Base-by-base conservation (phyloP, 371 early-diverging fungal species). In the Blastocladiella emersonii region DNA sequence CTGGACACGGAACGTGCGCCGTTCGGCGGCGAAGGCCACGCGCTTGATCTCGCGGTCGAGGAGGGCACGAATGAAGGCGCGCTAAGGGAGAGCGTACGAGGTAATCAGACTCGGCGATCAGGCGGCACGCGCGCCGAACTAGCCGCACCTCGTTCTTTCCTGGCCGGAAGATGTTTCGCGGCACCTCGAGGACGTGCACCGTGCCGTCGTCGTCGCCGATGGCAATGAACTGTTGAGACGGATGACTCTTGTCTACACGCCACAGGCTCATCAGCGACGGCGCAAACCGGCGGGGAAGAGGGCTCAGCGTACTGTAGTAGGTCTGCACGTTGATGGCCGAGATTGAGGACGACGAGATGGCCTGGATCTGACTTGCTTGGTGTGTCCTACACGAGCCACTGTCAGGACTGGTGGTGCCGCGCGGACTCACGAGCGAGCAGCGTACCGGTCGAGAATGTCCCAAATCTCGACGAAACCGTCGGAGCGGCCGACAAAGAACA, bases 171-270 rank as follows among this genome's bases (percentile, higher is more conserved):
- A 81, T 57, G 51, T 74, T 74, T 23, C 74, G 53, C 27, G 82
- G 80, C 1, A 78, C 74, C 63, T 81, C 80, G n/a, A 81, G 65
- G 56, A 81, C 75, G 55, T 80, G 82, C n/a, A 81, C 63, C 12
- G 82, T 80, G 21, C 80, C 82, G 56, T 71, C 78, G 61, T 82
- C 81, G 62, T 80, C 82, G 0, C 78, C 89, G 27, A 92, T 84
- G 3, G 79, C 79, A 0, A 90, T 84, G 66, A 89, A 88, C 39
- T 77, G 77, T 68, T 70, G 86, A 2, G 86, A 81, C 57, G 89
- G 70, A 51, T 90, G 88, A 77, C 41, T n/a, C 21, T 59, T 59
- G 59, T 8, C 57, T 57, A 23, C 19, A 32, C 1, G n/a, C 25
- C 1, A 23, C 8, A 27, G 19, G 25, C 2, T n/a, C 8, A 23